Percentiles rank a stretch among this genome's conserved stretches.
Evolutionary conservation across 2,329 filamentous ascomycete species (phyloP).

Genomic region (Ophiostoma quercus): DNA sequence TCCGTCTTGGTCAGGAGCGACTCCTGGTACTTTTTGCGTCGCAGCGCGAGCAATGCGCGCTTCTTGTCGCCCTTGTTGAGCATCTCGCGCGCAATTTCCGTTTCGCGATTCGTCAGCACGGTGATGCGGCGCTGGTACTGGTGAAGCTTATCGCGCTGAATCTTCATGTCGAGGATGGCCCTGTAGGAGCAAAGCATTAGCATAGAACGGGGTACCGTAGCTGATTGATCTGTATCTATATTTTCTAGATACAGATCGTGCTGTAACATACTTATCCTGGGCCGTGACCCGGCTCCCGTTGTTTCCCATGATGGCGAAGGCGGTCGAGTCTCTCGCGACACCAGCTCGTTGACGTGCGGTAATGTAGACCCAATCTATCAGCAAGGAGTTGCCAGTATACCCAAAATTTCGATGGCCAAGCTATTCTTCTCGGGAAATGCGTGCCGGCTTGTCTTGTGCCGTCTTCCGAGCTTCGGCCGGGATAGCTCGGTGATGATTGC

Average conservation of each 20-base stretch:
- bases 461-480: background rate
- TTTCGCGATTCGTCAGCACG: slow-evolving; percentile 80
- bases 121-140: slow-evolving; percentile 92
- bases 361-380: background rate
- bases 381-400: background rate
- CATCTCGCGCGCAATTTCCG: slow-evolving; percentile 76
- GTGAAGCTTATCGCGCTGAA: slow-evolving; percentile 92
- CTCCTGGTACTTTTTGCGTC: slow-evolving; percentile 96
- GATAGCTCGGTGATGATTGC: background rate
- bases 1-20: slow-evolving; percentile 84
- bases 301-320: slow-evolving; percentile 45
- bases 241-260: background rate
- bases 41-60: slow-evolving; percentile 78
- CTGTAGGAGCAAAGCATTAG: slow-evolving; percentile 42
- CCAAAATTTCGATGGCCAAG: background rate
- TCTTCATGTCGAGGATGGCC: slow-evolving; percentile 96
- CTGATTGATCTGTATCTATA: background rate
- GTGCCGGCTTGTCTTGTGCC: background rate
- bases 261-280: slow-evolving; percentile 71
- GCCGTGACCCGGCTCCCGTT: slow-evolving; percentile 54
- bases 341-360: too few relatives aligned
- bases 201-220: background rate
- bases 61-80: slow-evolving; percentile 73
- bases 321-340: background rate
- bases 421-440: background rate